Base-by-base conservation (phyloP, 1,139 yeast genomes). In the Debaryomycetaceae sp. region DNA sequence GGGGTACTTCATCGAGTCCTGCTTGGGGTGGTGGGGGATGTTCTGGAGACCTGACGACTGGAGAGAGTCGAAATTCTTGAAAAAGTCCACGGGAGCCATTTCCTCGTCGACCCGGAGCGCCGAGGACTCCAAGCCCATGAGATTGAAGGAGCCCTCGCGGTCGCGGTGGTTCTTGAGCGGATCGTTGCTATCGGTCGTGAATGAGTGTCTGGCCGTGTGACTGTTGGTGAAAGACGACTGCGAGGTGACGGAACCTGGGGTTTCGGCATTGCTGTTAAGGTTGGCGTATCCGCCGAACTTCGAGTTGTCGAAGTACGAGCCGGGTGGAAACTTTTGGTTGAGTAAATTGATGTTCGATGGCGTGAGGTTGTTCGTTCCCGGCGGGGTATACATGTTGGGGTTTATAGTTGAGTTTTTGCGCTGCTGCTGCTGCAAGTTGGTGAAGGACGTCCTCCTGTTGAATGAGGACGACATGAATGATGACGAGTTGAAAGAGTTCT, bases 241-340 rank as follows among this genome's bases (percentile, higher is more conserved):
- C 6, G 65, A 60, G 3, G 60, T 53, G 9, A 56, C 48, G 2
- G 58, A 53, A 3, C 65, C 65, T 1, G 70, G 68, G 1, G 67
- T 60, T 23, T 51, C 59, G 8, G 44, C 56, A 36, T 46, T 43
- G 40, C 38, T 42, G 37, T 45, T 39, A 41, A 29, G 46, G 34
- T 36, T 31, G 41, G 53, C 53, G 49, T 49, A 54, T 45, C 51
- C 49, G 31, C 57, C 44, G n/a, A 55, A 50, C 13, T 47, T 44
- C 22, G 56, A 52, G 35, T 45, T 54, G 42, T 69, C 75, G 49
- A 69, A 69, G 49, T 60, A 69, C 22, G 61, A 51, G 38, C 56
- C 53, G 41, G 53, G 57, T 17, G 56, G 49, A 39, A 57, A 59
- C 29, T 66, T 51, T 45, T 57, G 68, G 49, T 64, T 66, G 40